These are phyloP conservation scores for Ogataea pini DNA, from an alignment of 805 yeast genomes.

Conservation along the genomic window DNA sequence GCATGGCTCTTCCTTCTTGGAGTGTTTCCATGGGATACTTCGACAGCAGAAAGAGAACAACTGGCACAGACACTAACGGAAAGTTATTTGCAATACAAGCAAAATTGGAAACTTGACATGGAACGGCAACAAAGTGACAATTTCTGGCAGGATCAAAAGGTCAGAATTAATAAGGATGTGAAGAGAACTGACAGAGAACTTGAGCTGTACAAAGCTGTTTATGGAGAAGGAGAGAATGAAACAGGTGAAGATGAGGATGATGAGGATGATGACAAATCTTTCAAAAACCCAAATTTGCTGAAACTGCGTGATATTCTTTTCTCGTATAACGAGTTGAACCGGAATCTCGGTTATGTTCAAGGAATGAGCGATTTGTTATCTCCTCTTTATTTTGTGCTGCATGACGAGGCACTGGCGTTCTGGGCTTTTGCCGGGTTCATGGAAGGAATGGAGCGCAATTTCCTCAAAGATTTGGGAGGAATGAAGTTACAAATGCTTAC, in stretches of 20 bases:
- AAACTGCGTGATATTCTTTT: slow-evolving; percentile 74
- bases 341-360: slow-evolving; percentile 90
- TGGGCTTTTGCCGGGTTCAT: slow-evolving; percentile 87
- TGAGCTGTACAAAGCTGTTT: slow-evolving; percentile 51
- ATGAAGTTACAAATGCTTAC: slow-evolving; percentile 87
- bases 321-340: slow-evolving; percentile 83
- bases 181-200: slow-evolving; percentile 85
- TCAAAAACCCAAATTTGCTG: slow-evolving; percentile 74
- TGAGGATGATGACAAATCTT: slow-evolving; percentile 45
- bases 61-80: slow-evolving; percentile 55
- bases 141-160: slow-evolving; percentile 87
- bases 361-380: slow-evolving; percentile 96
- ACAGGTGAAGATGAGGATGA: slow-evolving; percentile 34
- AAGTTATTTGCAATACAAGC: slow-evolving; percentile 53
- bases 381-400: slow-evolving; percentile 67
- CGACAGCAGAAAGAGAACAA: slow-evolving; percentile 63
- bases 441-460: slow-evolving; percentile 95
- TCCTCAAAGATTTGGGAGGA: slow-evolving; percentile 87
- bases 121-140: slow-evolving; percentile 53
- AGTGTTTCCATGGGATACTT: slow-evolving; percentile 88
- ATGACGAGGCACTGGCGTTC: slow-evolving; percentile 78
- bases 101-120: slow-evolving; percentile 68
- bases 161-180: slow-evolving; percentile 90
- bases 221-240: slow-evolving; percentile 35
- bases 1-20: slow-evolving; percentile 88